phyloP scores from a whole-genome alignment of 1,284 basidiomycete species.

The Spongiforma sp. region DNA sequence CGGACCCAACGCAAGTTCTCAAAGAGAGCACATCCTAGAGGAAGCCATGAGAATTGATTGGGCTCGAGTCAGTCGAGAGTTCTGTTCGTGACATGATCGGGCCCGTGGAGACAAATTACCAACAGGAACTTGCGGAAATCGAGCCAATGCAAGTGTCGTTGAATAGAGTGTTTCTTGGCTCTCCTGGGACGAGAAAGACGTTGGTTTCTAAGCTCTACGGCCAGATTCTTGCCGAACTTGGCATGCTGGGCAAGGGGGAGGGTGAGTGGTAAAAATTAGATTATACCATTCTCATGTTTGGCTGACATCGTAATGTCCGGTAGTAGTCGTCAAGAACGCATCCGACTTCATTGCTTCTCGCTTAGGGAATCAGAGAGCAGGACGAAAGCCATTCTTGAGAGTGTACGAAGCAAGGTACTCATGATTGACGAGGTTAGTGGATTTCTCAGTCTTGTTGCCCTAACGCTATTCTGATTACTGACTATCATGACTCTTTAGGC shows the following conservation, averaged over 20 bases:
- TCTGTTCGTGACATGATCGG: slow-evolving; percentile 52
- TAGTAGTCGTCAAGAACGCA: slow-evolving; percentile 68
- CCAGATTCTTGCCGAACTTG: slow-evolving; percentile 58
- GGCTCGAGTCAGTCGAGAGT: slow-evolving; percentile 58
- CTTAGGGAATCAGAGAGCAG: slow-evolving; percentile 66
- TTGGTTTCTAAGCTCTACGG: slow-evolving; percentile 68
- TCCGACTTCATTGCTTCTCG: slow-evolving; percentile 62
- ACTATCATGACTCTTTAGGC: no score
- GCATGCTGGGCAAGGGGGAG: slow-evolving; percentile 68
- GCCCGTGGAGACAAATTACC: slow-evolving; percentile 55
- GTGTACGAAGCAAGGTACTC: slow-evolving; percentile 63
- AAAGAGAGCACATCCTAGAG: slow-evolving; percentile 52
- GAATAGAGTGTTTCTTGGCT: slow-evolving; percentile 67
- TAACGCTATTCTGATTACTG: no score
- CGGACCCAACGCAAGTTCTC: slow-evolving; percentile 57
- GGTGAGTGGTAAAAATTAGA: slow-evolving; percentile 39
- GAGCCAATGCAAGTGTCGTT: slow-evolving; percentile 57
- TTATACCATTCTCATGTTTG: not conserved
- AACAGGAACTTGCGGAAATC: slow-evolving; percentile 59
- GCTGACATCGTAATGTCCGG: no score
- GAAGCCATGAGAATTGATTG: slow-evolving; percentile 55
- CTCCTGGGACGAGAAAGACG: slow-evolving; percentile 71
- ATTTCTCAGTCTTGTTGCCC: no score
- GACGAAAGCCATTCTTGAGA: slow-evolving; percentile 63
- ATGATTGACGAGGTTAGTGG: slow-evolving; percentile 69